Percentiles rank a stretch among this genome's conserved stretches.
These are phyloP conservation scores for Kernera saxatilis DNA, from an alignment of 345 rosid species.

Conservation along the genomic window DNA sequence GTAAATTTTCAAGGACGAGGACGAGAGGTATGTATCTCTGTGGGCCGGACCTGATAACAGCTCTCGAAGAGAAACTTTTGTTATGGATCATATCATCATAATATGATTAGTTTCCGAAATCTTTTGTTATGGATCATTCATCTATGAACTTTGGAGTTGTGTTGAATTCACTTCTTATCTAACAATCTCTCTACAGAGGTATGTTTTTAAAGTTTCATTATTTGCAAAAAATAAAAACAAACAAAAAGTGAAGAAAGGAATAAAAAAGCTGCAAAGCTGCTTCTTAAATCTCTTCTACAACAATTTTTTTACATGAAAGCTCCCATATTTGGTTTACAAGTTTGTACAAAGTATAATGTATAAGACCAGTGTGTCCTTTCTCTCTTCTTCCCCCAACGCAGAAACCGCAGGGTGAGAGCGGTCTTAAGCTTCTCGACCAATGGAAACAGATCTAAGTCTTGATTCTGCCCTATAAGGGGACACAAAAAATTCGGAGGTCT, in stretches of 20 bases:
- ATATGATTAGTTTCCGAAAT: background rate
- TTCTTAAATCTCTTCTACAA: slow-evolving; percentile 19
- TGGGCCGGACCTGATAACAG: too few relatives aligned
- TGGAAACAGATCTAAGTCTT: background rate
- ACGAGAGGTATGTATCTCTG: too few relatives aligned
- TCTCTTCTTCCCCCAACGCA: slow-evolving; percentile 4
- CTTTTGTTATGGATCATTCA: background rate
- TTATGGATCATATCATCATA: too few relatives aligned
- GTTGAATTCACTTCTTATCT: background rate
- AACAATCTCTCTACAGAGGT: background rate
- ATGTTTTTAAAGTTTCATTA: background rate
- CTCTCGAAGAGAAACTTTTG: too few relatives aligned
- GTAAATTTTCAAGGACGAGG: too few relatives aligned
- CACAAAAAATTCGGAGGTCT: slow-evolving; percentile 4
- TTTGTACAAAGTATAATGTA: slow-evolving; percentile 8
- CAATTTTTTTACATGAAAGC: slow-evolving; percentile 14
- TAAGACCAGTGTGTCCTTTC: background rate
- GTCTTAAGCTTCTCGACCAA: background rate
- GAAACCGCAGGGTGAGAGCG: background rate
- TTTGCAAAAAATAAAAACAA: background rate
- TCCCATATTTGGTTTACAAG: slow-evolving; percentile 7
- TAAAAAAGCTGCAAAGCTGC: slow-evolving; percentile 13
- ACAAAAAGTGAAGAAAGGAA: background rate
- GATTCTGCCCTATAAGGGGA: background rate
- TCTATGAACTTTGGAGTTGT: background rate